Evolutionary conservation across 805 yeast genomes (phyloP), one percentile per base, ranked within the genome.

Genomic region (Candida nonsorbophila): DNA sequence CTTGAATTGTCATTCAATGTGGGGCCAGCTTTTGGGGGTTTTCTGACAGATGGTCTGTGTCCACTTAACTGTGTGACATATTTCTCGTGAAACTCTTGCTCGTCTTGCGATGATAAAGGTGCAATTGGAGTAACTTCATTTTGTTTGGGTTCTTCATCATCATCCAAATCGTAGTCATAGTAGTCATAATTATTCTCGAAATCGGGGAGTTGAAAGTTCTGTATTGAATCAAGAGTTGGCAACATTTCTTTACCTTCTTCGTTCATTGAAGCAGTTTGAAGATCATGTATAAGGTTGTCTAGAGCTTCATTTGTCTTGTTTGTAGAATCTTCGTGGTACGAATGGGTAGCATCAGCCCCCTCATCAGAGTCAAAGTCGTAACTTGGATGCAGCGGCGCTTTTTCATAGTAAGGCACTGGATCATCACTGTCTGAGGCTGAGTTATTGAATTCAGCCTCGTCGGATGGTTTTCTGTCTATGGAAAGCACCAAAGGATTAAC

Each of bases 221-320:
- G 42, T 14, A 42, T 34, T 9, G 53, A 40, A 17, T 44, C 51
- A 14, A 49, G 33, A 7, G 45, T 25, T 8, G 58, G 59, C 15
- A 53, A 35, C 19, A 27, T 20, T 8, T 20, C 30, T 11, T 25
- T 34, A 25, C 24, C 27, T 14, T 33, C 31, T 16, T 36, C 30
- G 8, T 19, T 30, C 7, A 33, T 10, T 3, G 51, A 36, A 10
- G 51, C 51, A 32, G 45, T 47, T 27, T 50, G 48, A 16, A 63
- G 41, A 34, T 63, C 67, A 30, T 52, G 44, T 11, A 63, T 62
- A n/a, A 63, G 40, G 5, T 60, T 48, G 32, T 62, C 69, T 17
- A 63, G 40, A 4, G 59, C 57, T 21, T 49, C 58, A 3, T 8
- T 20, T 15, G 10, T 29, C 25, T 20, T 17, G 24, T 10, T 24